Base-by-base conservation (phyloP, 2,329 filamentous ascomycete species). In the Pyricularia sp. region DNA sequence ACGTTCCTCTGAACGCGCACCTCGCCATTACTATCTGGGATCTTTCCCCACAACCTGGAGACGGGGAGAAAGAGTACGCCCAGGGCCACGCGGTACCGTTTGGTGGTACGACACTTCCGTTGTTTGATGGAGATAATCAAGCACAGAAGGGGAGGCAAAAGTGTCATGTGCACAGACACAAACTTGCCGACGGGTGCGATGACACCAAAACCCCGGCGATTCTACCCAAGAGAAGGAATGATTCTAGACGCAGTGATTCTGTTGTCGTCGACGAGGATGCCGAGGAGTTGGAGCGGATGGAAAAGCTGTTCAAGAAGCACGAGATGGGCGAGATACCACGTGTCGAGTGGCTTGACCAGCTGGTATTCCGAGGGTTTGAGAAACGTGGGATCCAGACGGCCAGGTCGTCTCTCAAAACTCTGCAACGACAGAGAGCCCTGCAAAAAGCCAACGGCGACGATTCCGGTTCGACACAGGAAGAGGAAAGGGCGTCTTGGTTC, bases 11-110 rank as follows among this genome's bases (percentile, higher is more conserved):
- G 59, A 90, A 91, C 70, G 87, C 93, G 2, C 89, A 91, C 71
- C 82, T 99, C 44, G 93, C 93, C 24, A 91, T 99, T 66, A 99
- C 96, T 0, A 78, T 97, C 66, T 99, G 94, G 94, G 96, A 99
- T 73, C 76, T 97, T 19, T 96, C 91, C 2, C 91, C 93, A 0
- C 85, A 88, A 12, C 90, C 90, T 12, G 87, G 86, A 5, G 53
- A 57, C 4, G 90, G 90, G 13, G 87, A 86, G 6, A 81, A 84
- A 49, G 84, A 84, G 13, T 22, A 57, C 22, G 85, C 87, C 4
- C 82, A 88, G 65, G 87, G 87, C 22, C 91, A 96, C 76, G 87
- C 90, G 16, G 85, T 96, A 22, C 93, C 94, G 0, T 99, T 97
- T 72, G 94, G 93, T 6, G 94, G 94, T 44, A 97, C 93, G 0